phyloP scores from a whole-genome alignment of 169 alveolate species.

The Perkinsus marinus region DNA sequence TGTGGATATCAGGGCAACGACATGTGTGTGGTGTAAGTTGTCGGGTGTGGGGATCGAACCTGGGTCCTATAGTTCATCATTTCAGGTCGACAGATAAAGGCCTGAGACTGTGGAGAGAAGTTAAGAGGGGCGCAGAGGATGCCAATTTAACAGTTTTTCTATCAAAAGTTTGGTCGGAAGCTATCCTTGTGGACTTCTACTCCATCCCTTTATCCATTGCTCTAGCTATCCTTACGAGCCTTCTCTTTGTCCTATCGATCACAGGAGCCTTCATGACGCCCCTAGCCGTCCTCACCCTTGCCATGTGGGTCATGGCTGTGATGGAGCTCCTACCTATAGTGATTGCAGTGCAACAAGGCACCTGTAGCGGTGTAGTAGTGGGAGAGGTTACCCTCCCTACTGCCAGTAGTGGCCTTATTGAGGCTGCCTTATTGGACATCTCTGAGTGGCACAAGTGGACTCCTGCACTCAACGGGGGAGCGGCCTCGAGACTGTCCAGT shows the following conservation, averaged over 20 bases:
- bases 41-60: neutral
- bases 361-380: neutral
- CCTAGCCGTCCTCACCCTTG: neutral
- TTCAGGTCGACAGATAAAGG: neutral
- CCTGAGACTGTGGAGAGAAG: neutral
- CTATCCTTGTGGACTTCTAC: neutral
- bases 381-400: neutral
- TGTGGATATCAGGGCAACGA: neutral
- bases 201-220: neutral
- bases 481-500: neutral
- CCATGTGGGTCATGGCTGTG: neutral
- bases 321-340: neutral
- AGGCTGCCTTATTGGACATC: neutral
- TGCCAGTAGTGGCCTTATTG: neutral
- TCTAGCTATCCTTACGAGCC: neutral
- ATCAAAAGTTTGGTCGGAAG: neutral
- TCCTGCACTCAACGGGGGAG: neutral
- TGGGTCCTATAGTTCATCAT: neutral
- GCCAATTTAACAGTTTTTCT: neutral
- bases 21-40: neutral
- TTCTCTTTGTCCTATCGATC: neutral
- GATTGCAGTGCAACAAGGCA: neutral
- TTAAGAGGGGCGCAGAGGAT: neutral
- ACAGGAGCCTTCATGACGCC: neutral
- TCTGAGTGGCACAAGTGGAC: neutral